Conservation (phyloP, 768 basidiomycete species). For the Macrolepiota albuminosa region DNA sequence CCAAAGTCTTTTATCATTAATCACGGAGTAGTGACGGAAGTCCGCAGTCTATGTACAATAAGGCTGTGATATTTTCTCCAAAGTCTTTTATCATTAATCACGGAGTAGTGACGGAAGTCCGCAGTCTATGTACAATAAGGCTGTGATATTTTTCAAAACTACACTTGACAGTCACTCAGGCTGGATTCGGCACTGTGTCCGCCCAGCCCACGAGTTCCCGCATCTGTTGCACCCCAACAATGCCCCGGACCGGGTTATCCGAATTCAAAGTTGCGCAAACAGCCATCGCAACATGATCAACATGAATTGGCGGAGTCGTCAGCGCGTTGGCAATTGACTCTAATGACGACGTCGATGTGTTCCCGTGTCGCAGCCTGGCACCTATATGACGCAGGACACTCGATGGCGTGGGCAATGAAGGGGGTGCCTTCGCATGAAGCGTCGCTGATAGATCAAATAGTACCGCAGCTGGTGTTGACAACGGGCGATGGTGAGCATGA, state of each 20-base stretch:
- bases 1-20: neutral
- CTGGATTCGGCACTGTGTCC: constrained; percentile 1
- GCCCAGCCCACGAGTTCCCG: constrained; percentile 70
- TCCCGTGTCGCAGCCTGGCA: constrained; percentile 26
- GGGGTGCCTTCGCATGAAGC: constrained; percentile 58
- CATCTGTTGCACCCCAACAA: constrained; percentile 70
- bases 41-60: neutral
- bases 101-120: neutral
- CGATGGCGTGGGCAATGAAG: constrained; percentile 59
- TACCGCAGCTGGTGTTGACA: constrained; percentile 81
- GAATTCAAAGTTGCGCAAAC: constrained; percentile 60
- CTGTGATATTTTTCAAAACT: neutral
- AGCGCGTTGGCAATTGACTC: constrained; percentile 75
- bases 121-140: neutral
- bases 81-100: neutral
- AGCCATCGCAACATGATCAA: constrained; percentile 91
- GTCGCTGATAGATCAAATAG: constrained; percentile 77
- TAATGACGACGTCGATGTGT: constrained; percentile 35
- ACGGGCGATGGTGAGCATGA: constrained; percentile 89
- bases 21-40: neutral
- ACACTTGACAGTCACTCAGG: constrained; percentile 3
- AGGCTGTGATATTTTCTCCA: neutral
- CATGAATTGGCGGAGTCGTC: constrained; percentile 87
- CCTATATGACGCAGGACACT: constrained; percentile 52
- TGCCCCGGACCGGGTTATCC: constrained; percentile 48